phyloP scores from a whole-genome alignment of 2,329 filamentous ascomycete genomes.

The Cladosporium velox region DNA sequence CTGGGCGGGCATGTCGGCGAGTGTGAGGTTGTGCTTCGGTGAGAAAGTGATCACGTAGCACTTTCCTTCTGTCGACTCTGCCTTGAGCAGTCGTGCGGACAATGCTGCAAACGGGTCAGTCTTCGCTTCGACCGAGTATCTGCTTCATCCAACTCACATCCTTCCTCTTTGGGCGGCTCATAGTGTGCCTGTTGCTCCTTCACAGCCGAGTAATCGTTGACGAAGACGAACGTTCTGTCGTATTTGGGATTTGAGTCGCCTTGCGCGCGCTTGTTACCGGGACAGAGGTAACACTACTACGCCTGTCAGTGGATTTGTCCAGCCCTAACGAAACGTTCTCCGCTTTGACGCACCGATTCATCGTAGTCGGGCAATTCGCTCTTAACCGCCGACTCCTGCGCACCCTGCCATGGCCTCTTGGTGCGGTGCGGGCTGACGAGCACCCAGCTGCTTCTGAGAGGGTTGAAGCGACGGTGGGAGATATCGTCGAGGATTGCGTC shows the following conservation, averaged over 20 bases:
- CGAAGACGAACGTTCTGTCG: slow-evolving; percentile 84
- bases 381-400: slow-evolving; percentile 51
- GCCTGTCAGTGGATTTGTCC: slow-evolving; percentile 14
- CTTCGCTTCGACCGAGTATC: slow-evolving; percentile 1
- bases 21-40: slow-evolving; percentile 82
- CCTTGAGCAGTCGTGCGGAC: slow-evolving; percentile 74
- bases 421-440: slow-evolving; percentile 94
- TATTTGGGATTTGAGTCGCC: slow-evolving; percentile 87
- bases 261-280: slow-evolving; percentile 83
- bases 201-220: slow-evolving; percentile 97
- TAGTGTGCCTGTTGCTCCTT: slow-evolving; percentile 91
- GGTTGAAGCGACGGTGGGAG: slow-evolving; percentile 92
- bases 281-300: slow-evolving; percentile 85
- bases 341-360: slow-evolving; percentile 48
- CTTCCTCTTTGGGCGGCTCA: slow-evolving; percentile 51
- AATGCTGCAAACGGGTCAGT: slow-evolving; percentile 54
- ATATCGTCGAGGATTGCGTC: slow-evolving; percentile 79
- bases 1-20: slow-evolving; percentile 78
- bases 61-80: slow-evolving; percentile 85
- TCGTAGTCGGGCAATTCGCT: slow-evolving; percentile 74
- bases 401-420: slow-evolving; percentile 91
- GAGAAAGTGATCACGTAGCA: slow-evolving; percentile 98
- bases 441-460: slow-evolving; percentile 84
- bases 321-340: background rate
- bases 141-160: slow-evolving; percentile 42